These are phyloP conservation scores for Tulasnella sp. DNA, from an alignment of 768 basidiomycete species.

Conservation along the genomic window DNA sequence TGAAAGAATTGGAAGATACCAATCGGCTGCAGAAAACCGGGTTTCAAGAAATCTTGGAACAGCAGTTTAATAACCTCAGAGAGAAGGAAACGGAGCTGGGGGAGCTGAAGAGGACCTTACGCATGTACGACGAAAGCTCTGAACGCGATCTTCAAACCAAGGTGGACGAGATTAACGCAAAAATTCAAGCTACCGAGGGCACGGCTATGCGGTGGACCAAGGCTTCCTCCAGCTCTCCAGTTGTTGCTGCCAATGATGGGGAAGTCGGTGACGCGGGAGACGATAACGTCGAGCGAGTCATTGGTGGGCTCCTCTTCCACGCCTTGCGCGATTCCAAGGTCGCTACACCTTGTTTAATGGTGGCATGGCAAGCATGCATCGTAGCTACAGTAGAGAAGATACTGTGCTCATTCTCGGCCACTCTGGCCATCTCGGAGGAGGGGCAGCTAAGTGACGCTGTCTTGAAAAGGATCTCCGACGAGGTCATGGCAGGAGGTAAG, in stretches of 20 bases:
- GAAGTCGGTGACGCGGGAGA: not conserved
- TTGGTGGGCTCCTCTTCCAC: not conserved
- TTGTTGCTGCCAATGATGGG: not conserved
- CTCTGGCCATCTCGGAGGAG: not conserved
- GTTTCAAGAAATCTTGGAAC: too few species aligned
- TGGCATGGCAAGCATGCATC: not conserved
- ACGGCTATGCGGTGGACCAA: not conserved
- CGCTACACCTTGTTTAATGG: not conserved
- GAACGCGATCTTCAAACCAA: not conserved
- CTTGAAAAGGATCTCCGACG: not conserved
- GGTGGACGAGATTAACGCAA: not conserved
- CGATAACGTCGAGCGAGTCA: too few species aligned
- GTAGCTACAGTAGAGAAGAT: not conserved
- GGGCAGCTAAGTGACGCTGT: not conserved
- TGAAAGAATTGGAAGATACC: too few species aligned
- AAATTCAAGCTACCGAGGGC: not conserved
- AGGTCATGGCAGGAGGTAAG: not conserved
- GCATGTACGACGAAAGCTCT: conserved; percentile 12
- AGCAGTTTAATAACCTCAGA: too few species aligned
- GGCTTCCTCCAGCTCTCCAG: not conserved
- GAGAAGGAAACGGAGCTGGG: not conserved
- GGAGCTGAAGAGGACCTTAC: not conserved
- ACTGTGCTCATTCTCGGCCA: not conserved
- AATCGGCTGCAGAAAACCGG: too few species aligned
- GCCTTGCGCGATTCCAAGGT: not conserved